These are phyloP conservation scores for Boletus sp. DNA, from an alignment of 768 basidiomycete genomes.

Conservation along the genomic window DNA sequence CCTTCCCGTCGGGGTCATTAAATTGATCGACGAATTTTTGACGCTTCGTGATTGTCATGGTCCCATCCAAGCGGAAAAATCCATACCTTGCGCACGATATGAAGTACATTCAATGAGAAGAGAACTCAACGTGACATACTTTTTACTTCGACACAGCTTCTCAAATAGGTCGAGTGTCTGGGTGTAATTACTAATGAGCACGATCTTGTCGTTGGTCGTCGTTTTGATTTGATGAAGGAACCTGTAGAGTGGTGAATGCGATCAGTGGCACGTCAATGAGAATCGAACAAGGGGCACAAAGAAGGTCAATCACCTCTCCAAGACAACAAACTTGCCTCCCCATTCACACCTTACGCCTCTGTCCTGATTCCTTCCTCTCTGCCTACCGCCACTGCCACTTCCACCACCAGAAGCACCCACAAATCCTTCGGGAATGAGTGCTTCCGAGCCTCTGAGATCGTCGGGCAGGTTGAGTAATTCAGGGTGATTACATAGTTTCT, in stretches of 20 bases:
- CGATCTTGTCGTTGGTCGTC: conserved; percentile 90
- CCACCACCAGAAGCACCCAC: conserved; percentile 41
- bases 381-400: conserved; percentile 34
- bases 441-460: conserved; percentile 80
- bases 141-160: conserved; percentile 80
- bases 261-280: neutral
- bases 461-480: conserved; percentile 83
- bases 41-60: conserved; percentile 86
- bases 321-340: conserved; percentile 89
- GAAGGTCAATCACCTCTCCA: conserved; percentile 67
- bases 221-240: conserved; percentile 82
- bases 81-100: conserved; percentile 61
- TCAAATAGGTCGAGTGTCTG: conserved; percentile 94
- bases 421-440: conserved; percentile 81
- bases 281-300: neutral
- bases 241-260: conserved; percentile 37
- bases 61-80: conserved; percentile 91
- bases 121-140: conserved; percentile 43
- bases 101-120: neutral
- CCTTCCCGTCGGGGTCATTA: conserved; percentile 89
- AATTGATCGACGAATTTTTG: conserved; percentile 97
- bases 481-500: conserved; percentile 95
- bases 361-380: conserved; percentile 40
- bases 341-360: conserved; percentile 66
- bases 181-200: conserved; percentile 95